These are phyloP conservation scores for Debaryomycetaceae sp. DNA, from an alignment of 1,139 yeast species.

Conservation along the genomic window DNA sequence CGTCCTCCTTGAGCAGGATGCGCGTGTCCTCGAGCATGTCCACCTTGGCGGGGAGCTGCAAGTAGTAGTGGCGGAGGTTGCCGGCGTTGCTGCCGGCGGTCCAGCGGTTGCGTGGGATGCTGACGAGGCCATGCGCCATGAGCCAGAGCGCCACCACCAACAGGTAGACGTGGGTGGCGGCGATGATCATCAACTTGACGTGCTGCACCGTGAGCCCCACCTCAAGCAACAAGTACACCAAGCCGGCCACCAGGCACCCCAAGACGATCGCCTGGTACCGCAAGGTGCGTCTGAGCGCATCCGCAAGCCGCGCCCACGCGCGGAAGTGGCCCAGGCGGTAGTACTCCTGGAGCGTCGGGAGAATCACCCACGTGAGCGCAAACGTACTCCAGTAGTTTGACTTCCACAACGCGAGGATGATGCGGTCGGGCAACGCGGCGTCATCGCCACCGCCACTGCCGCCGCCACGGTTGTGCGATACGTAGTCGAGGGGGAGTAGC, in stretches of 20 bases:
- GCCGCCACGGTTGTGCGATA: slow-evolving; percentile 22
- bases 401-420: slow-evolving; percentile 63
- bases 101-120: slow-evolving; percentile 61
- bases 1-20: slow-evolving; percentile 59
- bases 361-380: slow-evolving; percentile 63
- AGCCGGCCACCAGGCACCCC: slow-evolving; percentile 48
- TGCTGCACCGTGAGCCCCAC: slow-evolving; percentile 56
- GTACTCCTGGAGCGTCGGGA: slow-evolving; percentile 71
- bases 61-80: slow-evolving; percentile 43
- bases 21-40: slow-evolving; percentile 65
- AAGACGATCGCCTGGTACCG: slow-evolving; percentile 59
- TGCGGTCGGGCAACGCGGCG: slow-evolving; percentile 29
- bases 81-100: slow-evolving; percentile 37
- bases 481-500: slow-evolving; percentile 40
- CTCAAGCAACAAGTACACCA: slow-evolving; percentile 57
- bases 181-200: slow-evolving; percentile 66
- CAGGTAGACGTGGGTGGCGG: slow-evolving; percentile 76
- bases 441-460: slow-evolving; percentile 8
- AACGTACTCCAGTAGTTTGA: slow-evolving; percentile 79
- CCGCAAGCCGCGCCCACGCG: slow-evolving; percentile 40
- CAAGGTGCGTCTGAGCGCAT: slow-evolving; percentile 55
- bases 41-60: slow-evolving; percentile 52
- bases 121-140: slow-evolving; percentile 77
- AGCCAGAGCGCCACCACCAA: slow-evolving; percentile 74
- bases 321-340: slow-evolving; percentile 66